Conservation (phyloP, 345 rosid species). For the Syzygium jambos region DNA sequence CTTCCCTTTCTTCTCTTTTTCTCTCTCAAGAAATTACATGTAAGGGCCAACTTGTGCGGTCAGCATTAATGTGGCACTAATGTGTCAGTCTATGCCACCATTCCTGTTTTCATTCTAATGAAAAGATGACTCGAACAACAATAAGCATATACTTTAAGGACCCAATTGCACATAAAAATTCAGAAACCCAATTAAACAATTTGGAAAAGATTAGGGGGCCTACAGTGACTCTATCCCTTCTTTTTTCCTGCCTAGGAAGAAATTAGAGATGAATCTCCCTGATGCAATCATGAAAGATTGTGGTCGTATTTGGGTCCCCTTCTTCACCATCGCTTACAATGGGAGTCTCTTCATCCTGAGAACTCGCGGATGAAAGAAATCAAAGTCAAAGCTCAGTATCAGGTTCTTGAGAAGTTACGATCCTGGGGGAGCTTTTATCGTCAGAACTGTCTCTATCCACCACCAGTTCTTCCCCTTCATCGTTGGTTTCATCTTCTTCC, state of each 20-base stretch:
- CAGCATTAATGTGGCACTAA: neutral
- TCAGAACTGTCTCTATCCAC: neutral
- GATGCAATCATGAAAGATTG: neutral
- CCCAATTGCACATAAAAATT: neutral
- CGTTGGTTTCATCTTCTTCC: neutral
- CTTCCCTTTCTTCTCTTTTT: neutral
- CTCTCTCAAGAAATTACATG: neutral
- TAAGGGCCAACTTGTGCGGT: neutral
- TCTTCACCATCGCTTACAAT: neutral
- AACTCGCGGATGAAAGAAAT: neutral
- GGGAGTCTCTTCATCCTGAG: neutral
- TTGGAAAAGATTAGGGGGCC: neutral
- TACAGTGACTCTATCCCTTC: neutral
- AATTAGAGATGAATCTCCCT: neutral
- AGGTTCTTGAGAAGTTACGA: neutral
- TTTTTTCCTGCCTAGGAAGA: no score
- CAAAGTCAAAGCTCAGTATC: no score
- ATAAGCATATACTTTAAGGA: no score
- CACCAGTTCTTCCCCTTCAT: neutral
- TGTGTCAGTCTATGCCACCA: neutral
- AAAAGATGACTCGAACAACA: no score
- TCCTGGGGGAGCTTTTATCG: neutral
- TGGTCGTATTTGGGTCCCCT: neutral
- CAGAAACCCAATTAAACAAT: no score
- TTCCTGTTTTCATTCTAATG: no score